These are phyloP conservation scores for Sedum album DNA, from an alignment of 164 flowering plant species.

Conservation along the genomic window DNA sequence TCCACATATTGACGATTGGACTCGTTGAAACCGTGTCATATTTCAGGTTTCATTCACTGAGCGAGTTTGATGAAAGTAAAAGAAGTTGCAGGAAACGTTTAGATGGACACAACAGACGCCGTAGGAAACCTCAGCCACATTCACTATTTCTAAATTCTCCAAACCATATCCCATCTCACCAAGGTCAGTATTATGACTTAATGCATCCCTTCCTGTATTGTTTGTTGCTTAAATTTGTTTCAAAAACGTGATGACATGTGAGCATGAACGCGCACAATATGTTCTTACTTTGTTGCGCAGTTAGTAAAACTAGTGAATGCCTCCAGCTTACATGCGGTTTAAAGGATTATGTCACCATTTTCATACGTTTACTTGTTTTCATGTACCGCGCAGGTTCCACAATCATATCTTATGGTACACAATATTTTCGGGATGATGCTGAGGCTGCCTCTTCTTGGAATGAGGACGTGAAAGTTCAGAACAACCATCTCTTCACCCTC, in stretches of 20 bases:
- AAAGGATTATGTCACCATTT: neutral
- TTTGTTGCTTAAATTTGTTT: neutral
- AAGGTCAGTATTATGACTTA: conserved; percentile 29
- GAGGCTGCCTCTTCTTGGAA: conserved; percentile 35
- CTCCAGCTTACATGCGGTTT: neutral
- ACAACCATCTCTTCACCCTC: conserved; percentile 17
- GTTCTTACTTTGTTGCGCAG: neutral
- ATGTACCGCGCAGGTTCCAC: conserved; percentile 28
- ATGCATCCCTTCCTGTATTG: neutral
- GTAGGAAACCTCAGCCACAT: conserved; percentile 73
- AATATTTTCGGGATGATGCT: conserved; percentile 23
- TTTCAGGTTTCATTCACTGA: conserved; percentile 62
- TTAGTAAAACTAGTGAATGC: neutral
- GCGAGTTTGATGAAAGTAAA: conserved; percentile 70
- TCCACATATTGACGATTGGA: neutral
- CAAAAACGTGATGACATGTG: neutral
- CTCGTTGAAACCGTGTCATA: neutral
- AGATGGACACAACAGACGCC: conserved; percentile 69
- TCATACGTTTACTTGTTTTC: neutral
- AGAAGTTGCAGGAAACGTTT: conserved; percentile 81
- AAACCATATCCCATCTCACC: conserved; percentile 33
- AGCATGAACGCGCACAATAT: neutral
- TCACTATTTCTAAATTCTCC: conserved; percentile 32
- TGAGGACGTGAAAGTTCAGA: conserved; percentile 32
- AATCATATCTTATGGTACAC: conserved; percentile 30